Base-by-base conservation (phyloP, 306 rosid genomes). In the Trifolium pratense region DNA sequence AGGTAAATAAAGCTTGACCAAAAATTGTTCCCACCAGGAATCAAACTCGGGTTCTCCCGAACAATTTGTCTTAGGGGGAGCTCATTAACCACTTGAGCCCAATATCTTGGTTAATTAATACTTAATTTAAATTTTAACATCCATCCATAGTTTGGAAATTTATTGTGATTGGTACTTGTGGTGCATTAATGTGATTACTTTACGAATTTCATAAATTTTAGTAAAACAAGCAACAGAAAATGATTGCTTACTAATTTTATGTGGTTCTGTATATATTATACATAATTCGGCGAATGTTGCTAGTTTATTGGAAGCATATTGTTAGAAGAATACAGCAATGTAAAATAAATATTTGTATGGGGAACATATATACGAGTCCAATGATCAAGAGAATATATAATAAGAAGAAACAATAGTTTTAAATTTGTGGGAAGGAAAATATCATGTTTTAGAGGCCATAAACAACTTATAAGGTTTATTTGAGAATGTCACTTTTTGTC, bases 111-210 rank as follows among this genome's bases (percentile, higher is more conserved):
- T n/a, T 60, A 20, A 46, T 49, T 18, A 48, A 53, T 42, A 61
- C 56, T 64, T 25, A 64, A n/a, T 18, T 14, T 67, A 37, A 17
- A 61, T 23, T 73, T 23, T 60, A 45, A 40, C 39, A 51, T 64
- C 20, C 61, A 12, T 18, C 26, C 23, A 40, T 63, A 18, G 51
- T 69, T 69, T 76, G 20, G 51, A 57, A 43, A 61, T 45, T 53
- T 31, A 34, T 31, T 53, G 3, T 74, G 52, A 64, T 56, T 62
- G 57, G 7, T 70, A 60, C 65, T 69, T 62, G 25, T 23, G 69
- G 63, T 62, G 17, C 78, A 70, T 64, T 36, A 6, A 74, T 5
- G 29, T 32, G 70, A 76, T 56, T 49, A 20, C 60, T 60, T 67
- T 36, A 52, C 40, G 40, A 21, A 40, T 17, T 31, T 56, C 42